Percentiles rank a stretch among this genome's conserved stretches.
These are phyloP conservation scores for Salvia miltiorrhiza DNA, from an alignment of 257 asterid genomes.

Conservation along the genomic window DNA sequence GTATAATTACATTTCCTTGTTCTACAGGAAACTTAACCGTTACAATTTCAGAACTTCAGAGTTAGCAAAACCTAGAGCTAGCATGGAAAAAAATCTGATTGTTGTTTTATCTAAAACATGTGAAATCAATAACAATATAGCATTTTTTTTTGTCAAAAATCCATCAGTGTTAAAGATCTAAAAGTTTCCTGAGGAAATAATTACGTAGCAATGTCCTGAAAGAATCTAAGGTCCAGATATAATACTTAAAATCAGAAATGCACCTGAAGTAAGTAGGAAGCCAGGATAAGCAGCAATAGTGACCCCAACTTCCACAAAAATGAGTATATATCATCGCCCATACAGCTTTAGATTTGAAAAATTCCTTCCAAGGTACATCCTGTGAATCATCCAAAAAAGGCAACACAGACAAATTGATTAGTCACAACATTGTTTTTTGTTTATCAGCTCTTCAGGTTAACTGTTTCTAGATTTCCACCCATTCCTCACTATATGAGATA, in stretches of 20 bases:
- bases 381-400: slow-evolving; percentile 31
- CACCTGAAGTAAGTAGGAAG: slow-evolving; percentile 98
- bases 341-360: slow-evolving; percentile 82
- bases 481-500: slow-evolving; percentile 11
- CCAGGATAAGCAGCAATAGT: slow-evolving; percentile 91
- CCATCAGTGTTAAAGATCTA: neutral
- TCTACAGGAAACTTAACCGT: neutral
- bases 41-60: no score
- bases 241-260: slow-evolving; percentile 7
- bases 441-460: slow-evolving; percentile 6
- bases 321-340: slow-evolving; percentile 99
- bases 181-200: slow-evolving; percentile 2
- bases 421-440: neutral
- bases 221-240: neutral
- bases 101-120: no score
- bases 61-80: no score
- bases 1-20: neutral
- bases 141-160: neutral
- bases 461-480: neutral
- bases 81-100: no score
- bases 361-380: slow-evolving; percentile 95
- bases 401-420: slow-evolving; percentile 1
- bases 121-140: no score
- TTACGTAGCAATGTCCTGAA: neutral
- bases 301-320: slow-evolving; percentile 99